A percentile compares a stretch with the other conserved stretches of the same genome.
Conservation (phyloP, 1,139 yeast genomes). For the Blastobotrys serpentis region DNA sequence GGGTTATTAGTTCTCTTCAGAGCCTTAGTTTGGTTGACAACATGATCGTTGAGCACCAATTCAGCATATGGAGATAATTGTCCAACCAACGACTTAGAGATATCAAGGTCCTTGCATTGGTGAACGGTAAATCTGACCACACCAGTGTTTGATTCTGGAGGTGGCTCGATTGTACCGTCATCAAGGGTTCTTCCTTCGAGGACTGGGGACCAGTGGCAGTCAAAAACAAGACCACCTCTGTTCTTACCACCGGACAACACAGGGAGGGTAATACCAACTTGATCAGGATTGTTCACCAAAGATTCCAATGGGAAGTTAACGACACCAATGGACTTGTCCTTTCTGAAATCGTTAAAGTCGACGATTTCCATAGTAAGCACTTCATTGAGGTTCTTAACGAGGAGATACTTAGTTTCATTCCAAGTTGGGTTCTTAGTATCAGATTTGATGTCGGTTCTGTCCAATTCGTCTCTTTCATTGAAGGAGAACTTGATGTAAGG, state of each 20-base stretch:
- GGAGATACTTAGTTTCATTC: slow-evolving; percentile 73
- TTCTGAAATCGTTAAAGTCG: slow-evolving; percentile 76
- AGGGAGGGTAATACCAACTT: slow-evolving; percentile 52
- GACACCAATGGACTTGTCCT: slow-evolving; percentile 78
- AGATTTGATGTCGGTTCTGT: slow-evolving; percentile 62
- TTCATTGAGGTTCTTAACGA: slow-evolving; percentile 74
- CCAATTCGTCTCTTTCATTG: slow-evolving; percentile 51
- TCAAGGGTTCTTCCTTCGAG: slow-evolving; percentile 71
- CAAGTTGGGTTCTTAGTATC: slow-evolving; percentile 74
- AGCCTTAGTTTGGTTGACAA: slow-evolving; percentile 55
- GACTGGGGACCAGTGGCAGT: slow-evolving; percentile 75
- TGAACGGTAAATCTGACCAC: slow-evolving; percentile 70
- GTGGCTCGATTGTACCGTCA: slow-evolving; percentile 82
- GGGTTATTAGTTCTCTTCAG: slow-evolving; percentile 67
- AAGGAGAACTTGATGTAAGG: slow-evolving; percentile 71
- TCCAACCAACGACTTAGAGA: slow-evolving; percentile 63
- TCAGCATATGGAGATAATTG: slow-evolving; percentile 70
- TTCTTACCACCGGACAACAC: slow-evolving; percentile 74
- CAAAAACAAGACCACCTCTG: slow-evolving; percentile 71
- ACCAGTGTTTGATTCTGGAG: slow-evolving; percentile 94
- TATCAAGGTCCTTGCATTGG: slow-evolving; percentile 70
- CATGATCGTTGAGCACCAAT: slow-evolving; percentile 60
- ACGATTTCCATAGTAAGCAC: slow-evolving; percentile 67
- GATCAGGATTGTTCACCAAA: slow-evolving; percentile 55
- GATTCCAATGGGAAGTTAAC: slow-evolving; percentile 70